Base-by-base conservation (phyloP, 176 grass and related monocot genomes). In the Oryza rufipogon region DNA sequence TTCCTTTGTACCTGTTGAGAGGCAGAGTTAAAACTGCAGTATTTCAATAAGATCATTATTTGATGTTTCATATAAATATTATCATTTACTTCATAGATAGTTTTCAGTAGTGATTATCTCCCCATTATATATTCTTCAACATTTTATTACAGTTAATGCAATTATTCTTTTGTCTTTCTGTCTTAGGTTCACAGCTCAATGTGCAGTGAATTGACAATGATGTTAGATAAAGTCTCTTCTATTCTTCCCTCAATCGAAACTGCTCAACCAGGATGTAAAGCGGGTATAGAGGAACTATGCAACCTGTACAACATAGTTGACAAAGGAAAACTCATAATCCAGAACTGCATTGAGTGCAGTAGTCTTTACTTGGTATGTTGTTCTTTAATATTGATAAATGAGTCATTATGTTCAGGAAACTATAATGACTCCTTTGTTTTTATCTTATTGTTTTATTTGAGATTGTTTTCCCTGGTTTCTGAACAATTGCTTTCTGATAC, bases 171-270 rank as follows among this genome's bases (percentile, higher is more conserved):
- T 56, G 17, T 68, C 68, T 75, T 78, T 34, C 20, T 47, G 51
- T 77, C 73, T 80, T 71, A 99, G 96, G 91, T 92, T 86, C 86
- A 94, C 70, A 58, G 71, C 72, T 89, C 81, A 74, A 96, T 94
- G 76, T 99, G 91, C 74, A 38, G 13, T 73, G 80, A 89, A 54
- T 87, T 99, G 75, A 91, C 71, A 86, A 75, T 94, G 80, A 84
- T 99, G 73, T 78, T 99, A 76, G 81, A 99, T 72, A 99, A 71
- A 83, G 74, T 99, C 15, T 48, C 73, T 65, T 91, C 81, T 75
- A 90, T 99, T 91, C 91, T 99, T 83, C 96, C 96, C 0, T 87
- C 88, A 74, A 99, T 96, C 80, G 96, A 99, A 88, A 87, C 89
- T 23, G 89, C 93, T 61, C 89, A 82, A 73, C 96, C 96, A 73